Base-by-base conservation (phyloP, 495 filamentous ascomycete genomes). In the Baudoinia panamericana region DNA sequence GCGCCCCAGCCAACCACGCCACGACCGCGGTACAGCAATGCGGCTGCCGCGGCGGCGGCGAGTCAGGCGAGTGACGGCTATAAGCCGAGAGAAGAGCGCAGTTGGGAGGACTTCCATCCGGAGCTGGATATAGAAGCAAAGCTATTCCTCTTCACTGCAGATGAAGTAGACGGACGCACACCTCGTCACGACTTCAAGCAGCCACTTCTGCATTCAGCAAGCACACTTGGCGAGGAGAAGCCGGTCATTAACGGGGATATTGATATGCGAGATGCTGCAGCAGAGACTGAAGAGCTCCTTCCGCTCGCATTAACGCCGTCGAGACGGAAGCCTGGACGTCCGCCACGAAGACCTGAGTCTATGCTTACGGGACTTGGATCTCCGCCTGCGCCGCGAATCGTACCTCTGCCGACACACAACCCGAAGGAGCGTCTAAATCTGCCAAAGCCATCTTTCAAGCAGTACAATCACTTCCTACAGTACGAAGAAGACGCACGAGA, bases 81-180 rank as follows among this genome's bases (percentile, higher is more conserved):
- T 62, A 96, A 99, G 56, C 90, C 90, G 2, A 70, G 90, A 42
- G 90, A 99, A 59, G 90, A 99, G 61, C 77, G 87, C 40, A 82
- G 83, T 11, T 99, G 87, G 82, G 84, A 92, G 53, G 92, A 96
- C 60, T 96, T 94, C 39, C 90, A 99, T 58, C 86, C 81, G 10
- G 80, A 94, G 51, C 70, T 99, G 24, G 87, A 96, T 58, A 81
- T 93, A 43, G 84, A 90, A 33, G 69, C 68, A 20, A 71, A 67
- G 13, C 76, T 96, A 35, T 73, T 75, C 27, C 66, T 94, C 2
- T 90, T 88, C 57, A 72, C 69, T 26, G 73, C 86, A 7, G 74
- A 87, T 43, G 82, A 94, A 36, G 81, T 96, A 12, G 92, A 96
- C 56, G 82, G 77, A 17, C 18, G 48, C 7, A 62, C 66, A 30